phyloP scores from a whole-genome alignment of 495 filamentous ascomycete species.

The Penicillium coffeae region DNA sequence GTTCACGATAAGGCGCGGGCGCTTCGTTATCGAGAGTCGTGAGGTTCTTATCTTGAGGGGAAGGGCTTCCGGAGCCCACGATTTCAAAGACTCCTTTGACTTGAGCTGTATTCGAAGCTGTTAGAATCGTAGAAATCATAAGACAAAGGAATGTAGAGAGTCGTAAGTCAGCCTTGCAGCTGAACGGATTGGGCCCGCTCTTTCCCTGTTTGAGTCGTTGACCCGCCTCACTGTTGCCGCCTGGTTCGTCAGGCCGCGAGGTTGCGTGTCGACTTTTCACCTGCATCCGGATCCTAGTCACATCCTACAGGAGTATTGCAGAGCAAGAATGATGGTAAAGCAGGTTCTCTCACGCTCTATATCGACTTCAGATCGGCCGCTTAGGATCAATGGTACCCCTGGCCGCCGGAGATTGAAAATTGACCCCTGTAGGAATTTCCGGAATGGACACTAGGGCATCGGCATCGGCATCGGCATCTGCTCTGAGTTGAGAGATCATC shows the following conservation, averaged over 20 bases:
- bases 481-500: too few species aligned
- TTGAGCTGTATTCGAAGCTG: not conserved
- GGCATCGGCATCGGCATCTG: not conserved
- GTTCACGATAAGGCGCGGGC: constrained; percentile 4
- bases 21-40: not conserved
- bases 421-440: not conserved
- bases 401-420: not conserved
- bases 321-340: not conserved
- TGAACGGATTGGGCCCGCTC: not conserved
- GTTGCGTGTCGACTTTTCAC: not conserved
- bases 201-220: not conserved
- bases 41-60: not conserved
- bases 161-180: not conserved
- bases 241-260: not conserved
- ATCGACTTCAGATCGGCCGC: too few species aligned
- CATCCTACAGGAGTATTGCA: not conserved
- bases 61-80: not conserved
- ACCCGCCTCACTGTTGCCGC: not conserved
- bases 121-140: not conserved
- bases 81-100: not conserved
- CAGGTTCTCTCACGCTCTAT: not conserved
- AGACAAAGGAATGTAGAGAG: not conserved
- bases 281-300: not conserved
- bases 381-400: not conserved
- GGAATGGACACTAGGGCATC: not conserved